Conservation (phyloP, 2,329 filamentous ascomycete genomes). For the Paracorniculantispora psalliotae region DNA sequence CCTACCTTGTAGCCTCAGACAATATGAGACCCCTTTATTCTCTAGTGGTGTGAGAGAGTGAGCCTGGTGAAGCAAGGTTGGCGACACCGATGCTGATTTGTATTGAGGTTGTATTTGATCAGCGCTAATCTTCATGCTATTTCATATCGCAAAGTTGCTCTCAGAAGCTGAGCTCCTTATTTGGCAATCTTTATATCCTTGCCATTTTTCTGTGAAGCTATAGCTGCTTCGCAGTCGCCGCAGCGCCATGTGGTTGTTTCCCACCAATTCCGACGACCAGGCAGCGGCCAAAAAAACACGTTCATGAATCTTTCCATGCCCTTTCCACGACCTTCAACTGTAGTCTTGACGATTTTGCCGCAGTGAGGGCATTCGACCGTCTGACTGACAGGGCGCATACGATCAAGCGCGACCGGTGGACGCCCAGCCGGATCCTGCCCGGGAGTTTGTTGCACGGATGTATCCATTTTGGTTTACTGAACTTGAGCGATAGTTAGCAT, state of each 20-base stretch:
- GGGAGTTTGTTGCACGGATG: not conserved
- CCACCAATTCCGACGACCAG: constrained; percentile 18
- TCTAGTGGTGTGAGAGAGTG: too few relatives aligned
- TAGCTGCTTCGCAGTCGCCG: constrained; percentile 19
- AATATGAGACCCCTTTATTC: too few relatives aligned
- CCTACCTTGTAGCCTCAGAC: too few relatives aligned
- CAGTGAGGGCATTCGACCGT: constrained; percentile 26
- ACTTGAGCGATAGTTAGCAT: too few relatives aligned
- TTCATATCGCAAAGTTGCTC: not conserved
- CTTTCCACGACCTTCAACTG: constrained; percentile 19
- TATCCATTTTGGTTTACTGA: not conserved
- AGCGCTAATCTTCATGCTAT: too few relatives aligned
- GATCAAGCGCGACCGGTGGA: not conserved
- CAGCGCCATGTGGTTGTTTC: constrained; percentile 21
- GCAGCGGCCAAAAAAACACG: constrained; percentile 23
- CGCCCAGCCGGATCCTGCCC: not conserved
- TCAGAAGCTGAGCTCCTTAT: not conserved
- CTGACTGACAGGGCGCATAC: constrained; percentile 12
- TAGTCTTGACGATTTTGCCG: constrained; percentile 17
- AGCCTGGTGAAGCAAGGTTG: too few relatives aligned
- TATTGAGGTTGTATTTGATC: too few relatives aligned
- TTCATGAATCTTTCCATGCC: constrained; percentile 24
- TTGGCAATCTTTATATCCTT: not conserved
- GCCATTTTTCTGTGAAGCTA: constrained; percentile 18
- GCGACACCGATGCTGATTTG: too few relatives aligned